A percentile compares a stretch with the other conserved stretches of the same genome.
These are phyloP conservation scores for Roridomyces roridus DNA, from an alignment of 768 basidiomycete species.

Conservation along the genomic window DNA sequence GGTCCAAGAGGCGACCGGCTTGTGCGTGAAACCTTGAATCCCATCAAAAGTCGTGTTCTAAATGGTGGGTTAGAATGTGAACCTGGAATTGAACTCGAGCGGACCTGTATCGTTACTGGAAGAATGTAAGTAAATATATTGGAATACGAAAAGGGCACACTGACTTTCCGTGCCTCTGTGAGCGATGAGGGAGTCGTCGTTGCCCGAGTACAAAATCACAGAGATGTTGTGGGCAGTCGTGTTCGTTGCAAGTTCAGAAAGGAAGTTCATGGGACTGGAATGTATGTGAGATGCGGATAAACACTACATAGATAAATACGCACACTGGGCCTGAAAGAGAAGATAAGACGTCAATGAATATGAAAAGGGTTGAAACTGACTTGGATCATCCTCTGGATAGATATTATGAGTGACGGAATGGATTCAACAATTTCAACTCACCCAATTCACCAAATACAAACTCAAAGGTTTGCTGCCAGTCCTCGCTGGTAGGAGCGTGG, in stretches of 20 bases:
- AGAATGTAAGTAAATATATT: neutral
- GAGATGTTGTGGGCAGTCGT: constrained; percentile 56
- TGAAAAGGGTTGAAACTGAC: constrained; percentile 31
- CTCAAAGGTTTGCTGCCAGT: constrained; percentile 46
- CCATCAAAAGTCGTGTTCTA: constrained; percentile 85
- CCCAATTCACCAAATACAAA: constrained; percentile 45
- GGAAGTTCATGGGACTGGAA: constrained; percentile 64
- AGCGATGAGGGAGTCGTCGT: constrained; percentile 70
- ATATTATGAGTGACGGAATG: constrained; percentile 1
- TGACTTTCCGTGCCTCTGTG: constrained; percentile 69
- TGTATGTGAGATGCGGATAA: neutral
- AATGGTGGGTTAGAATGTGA: constrained; percentile 7
- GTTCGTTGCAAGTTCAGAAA: constrained; percentile 71
- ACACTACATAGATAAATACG: constrained; percentile 14
- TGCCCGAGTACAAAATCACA: constrained; percentile 70
- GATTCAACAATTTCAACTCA: neutral
- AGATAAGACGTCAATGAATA: too few species aligned
- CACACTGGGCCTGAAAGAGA: constrained; percentile 38
- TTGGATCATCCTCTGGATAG: constrained; percentile 40
- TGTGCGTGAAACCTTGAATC: constrained; percentile 73
- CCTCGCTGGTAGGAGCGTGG: constrained; percentile 69
- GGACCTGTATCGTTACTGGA: constrained; percentile 64
- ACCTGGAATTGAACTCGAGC: neutral
- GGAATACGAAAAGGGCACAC: constrained; percentile 16
- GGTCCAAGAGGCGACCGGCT: constrained; percentile 72